Base-by-base conservation (phyloP, 345 rosid genomes). In the Arabidopsis suecica region DNA sequence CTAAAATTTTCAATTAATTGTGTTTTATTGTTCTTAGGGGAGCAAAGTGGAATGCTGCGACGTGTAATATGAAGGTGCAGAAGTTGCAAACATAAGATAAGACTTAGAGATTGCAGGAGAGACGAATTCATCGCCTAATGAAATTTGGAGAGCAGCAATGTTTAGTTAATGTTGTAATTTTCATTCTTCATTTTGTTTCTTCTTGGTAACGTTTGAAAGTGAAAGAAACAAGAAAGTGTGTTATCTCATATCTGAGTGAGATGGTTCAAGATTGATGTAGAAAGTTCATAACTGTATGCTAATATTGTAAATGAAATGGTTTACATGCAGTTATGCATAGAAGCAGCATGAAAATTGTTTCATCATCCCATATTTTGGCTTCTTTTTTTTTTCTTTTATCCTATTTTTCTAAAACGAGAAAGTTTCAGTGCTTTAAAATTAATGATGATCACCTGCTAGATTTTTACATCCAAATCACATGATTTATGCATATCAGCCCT, bases 31-130 rank as follows among this genome's bases (percentile, higher is more conserved):
- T 22, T 53, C 30, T 1, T 85, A 88, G 91, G 86, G 61, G 2
- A 83, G 86, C 68, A 74, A 54, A 51, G 65, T 79, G 33, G 92
- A 88, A 78, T 88, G 94, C 75, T 86, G 92, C 13, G 86, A 91
- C 37, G 81, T 87, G 6, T 74, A 77, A 23, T 53, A 78, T 59
- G 70, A 8, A 2, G 80, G 76, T 54, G 61, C 22, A 22, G 66
- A 77, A 14, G 67, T 64, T 38, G 73, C 85, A 16, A 61, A 66
- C 7, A 66, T 88, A 78, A 82, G 34, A 65, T 20, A 20, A 20
- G 22, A 20, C 60, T 88, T 53, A 73, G 92, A 70, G 68, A 81
- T 9, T 87, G 97, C 44, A 44, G 8, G 18, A 71, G 61, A 6
- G 86, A 65, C 65, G 97, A 91, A 77, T 79, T 75, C 58, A 80